Base-by-base conservation (phyloP, 2,329 filamentous ascomycete species). In the Ceratocystiopsis minuta region DNA sequence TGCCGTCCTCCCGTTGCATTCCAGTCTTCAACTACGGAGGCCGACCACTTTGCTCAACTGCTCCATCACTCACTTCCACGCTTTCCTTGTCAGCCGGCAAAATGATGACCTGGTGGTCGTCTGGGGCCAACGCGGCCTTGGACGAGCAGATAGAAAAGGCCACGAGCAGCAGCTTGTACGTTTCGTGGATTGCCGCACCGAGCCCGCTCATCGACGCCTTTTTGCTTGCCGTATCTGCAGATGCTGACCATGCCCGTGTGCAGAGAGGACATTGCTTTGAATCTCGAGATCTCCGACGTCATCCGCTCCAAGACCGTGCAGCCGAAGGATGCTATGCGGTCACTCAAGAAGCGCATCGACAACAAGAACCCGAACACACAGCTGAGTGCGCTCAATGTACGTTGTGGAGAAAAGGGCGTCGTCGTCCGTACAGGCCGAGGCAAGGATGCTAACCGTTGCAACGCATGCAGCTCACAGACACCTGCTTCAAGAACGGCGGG, bases 281-380 rank as follows among this genome's bases (percentile, higher is more conserved):
- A 96, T 59, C 78, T 98, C 55, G 90, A 98, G 62, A 96, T 98
- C 53, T 95, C 88, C 59, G 90, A 98, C 65, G 69, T 93, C 52
- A 95, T 98, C 60, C 77, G 90, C 53, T 96, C 87, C 55, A 96
- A 96, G 67, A 93, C 86, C 16, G 88, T 98, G 40, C 86, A 87
- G 59, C 88, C 90, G 42, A 95, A 88, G 61, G 90, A 98, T 62
- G 90, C 90, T 48, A 98, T 98, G 90, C 83, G 86, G 58, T 88
- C 85, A 36, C 67, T 98, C 54, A 96, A 95, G 65, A 77, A 77
- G 57, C 79, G 90, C 58, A 86, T 98, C 66, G 86, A 84, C 61
- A 86, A 94, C 68, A 93, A 87, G 68, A 98, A 98, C 56, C 90
- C 90, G 33, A 98, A 98, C 59, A 79, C 90, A 33, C 90, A 98